Evolutionary conservation across 768 basidiomycete genomes (phyloP).

Genomic region (Galerina sulciceps): DNA sequence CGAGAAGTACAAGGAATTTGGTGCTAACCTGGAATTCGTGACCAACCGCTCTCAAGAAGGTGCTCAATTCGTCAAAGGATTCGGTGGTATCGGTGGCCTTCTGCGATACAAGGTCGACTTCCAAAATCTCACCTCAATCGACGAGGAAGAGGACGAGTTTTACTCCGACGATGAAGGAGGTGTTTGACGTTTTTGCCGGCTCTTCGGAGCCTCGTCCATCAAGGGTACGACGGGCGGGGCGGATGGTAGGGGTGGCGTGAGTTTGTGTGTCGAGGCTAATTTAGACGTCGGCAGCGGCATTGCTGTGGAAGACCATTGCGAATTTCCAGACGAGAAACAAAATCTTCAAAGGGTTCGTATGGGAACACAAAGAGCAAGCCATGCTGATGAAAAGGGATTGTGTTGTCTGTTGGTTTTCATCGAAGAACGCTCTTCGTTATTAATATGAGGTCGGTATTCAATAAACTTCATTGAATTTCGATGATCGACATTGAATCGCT

Average conservation of each 20-base stretch:
- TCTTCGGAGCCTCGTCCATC: conserved; percentile 77
- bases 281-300: conserved; percentile 1
- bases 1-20: conserved; percentile 98
- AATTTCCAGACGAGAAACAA: conserved; percentile 1
- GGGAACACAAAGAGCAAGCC: conserved; percentile 7
- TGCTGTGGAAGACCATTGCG: not conserved
- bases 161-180: conserved; percentile 74
- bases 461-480: not conserved
- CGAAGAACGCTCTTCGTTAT: conserved; percentile 15
- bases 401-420: conserved; percentile 6
- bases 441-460: conserved; percentile 15
- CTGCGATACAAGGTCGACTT: conserved; percentile 98
- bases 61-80: conserved; percentile 97
- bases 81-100: conserved; percentile 96
- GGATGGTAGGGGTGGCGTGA: conserved; percentile 38
- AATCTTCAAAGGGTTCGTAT: conserved; percentile 2
- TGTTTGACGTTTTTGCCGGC: conserved; percentile 88
- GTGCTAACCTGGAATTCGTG: conserved; percentile 93
- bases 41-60: conserved; percentile 98
- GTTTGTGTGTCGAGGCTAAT: not conserved
- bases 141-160: conserved; percentile 90
- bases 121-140: conserved; percentile 70
- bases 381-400: not conserved
- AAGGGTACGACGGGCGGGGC: conserved; percentile 73
- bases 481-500: not conserved